phyloP scores from a whole-genome alignment of 73 alveolate species.

The Blepharisma stoltei region DNA sequence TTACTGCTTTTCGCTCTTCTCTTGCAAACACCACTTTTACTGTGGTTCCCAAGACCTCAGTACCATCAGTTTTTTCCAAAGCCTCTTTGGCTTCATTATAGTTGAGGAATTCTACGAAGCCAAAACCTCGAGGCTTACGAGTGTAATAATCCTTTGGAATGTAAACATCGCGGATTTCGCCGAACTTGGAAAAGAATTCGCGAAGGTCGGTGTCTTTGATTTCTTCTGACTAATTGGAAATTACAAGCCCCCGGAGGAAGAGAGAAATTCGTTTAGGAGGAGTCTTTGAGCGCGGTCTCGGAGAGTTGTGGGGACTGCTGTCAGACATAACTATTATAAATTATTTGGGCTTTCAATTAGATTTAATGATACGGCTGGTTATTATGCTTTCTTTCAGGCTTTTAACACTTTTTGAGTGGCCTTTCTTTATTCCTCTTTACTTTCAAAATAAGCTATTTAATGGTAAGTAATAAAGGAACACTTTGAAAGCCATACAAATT shows the following conservation, averaged over 20 bases:
- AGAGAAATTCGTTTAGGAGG: no score
- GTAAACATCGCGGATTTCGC: conserved; percentile 11
- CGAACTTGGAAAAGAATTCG: neutral
- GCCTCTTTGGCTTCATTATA: conserved; percentile 6
- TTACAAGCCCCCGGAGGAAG: no score
- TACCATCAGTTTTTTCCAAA: neutral
- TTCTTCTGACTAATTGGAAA: no score
- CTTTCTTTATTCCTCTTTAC: no score
- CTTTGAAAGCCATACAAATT: no score
- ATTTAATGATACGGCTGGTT: no score
- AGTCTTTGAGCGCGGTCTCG: neutral
- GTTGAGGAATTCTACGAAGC: conserved; percentile 16
- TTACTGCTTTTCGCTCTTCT: conserved; percentile 3
- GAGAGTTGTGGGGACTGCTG: conserved; percentile 23
- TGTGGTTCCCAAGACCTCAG: neutral
- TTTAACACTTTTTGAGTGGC: no score
- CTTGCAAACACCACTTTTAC: neutral
- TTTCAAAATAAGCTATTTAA: no score
- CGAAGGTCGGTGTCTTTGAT: no score
- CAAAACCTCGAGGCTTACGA: conserved; percentile 13
- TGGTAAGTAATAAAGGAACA: no score
- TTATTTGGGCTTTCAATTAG: no score
- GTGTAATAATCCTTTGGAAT: conserved; percentile 6
- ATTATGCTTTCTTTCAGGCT: no score
- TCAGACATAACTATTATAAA: neutral